Evolutionary conservation across 495 filamentous ascomycete species (phyloP).

Genomic region (Tuber microsphaerosporum): DNA sequence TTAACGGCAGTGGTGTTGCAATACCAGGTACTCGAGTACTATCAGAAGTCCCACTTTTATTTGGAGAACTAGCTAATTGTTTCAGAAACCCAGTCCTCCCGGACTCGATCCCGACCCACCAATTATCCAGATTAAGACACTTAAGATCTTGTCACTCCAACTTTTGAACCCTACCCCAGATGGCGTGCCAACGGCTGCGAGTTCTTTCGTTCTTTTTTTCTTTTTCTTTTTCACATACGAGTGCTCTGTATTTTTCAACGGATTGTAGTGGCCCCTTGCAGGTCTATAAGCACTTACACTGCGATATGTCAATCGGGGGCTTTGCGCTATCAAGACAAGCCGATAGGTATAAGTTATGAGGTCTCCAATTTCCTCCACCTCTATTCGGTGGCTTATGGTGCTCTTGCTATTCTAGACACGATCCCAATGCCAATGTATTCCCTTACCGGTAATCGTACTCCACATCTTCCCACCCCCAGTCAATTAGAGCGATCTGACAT

Average conservation of each 20-base stretch:
- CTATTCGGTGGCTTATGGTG: no score
- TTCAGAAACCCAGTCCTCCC: slow-evolving; percentile 42
- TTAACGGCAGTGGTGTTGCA: not conserved
- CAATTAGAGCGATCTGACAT: slow-evolving; percentile 15
- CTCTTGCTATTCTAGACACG: slow-evolving; percentile 4
- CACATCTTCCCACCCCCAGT: not conserved
- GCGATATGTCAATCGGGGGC: slow-evolving; percentile 53
- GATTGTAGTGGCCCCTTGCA: not conserved
- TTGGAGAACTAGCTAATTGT: not conserved
- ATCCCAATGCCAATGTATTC: slow-evolving; percentile 11
- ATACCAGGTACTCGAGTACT: not conserved
- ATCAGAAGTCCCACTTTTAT: not conserved
- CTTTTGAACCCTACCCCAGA: slow-evolving; percentile 50
- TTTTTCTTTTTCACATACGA: not conserved
- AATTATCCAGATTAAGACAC: slow-evolving; percentile 42
- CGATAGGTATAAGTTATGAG: slow-evolving; percentile 11
- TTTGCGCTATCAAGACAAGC: slow-evolving; percentile 41
- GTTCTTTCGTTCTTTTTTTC: not conserved
- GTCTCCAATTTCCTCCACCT: no score
- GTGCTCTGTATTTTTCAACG: not conserved
- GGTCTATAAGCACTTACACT: slow-evolving; percentile 60
- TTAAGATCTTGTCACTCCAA: slow-evolving; percentile 47
- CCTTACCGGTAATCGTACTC: slow-evolving; percentile 16
- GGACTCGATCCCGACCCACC: slow-evolving; percentile 47
- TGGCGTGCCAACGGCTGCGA: slow-evolving; percentile 16